Conservation (phyloP, 1,284 basidiomycete species). For the Sutorius eximius region DNA sequence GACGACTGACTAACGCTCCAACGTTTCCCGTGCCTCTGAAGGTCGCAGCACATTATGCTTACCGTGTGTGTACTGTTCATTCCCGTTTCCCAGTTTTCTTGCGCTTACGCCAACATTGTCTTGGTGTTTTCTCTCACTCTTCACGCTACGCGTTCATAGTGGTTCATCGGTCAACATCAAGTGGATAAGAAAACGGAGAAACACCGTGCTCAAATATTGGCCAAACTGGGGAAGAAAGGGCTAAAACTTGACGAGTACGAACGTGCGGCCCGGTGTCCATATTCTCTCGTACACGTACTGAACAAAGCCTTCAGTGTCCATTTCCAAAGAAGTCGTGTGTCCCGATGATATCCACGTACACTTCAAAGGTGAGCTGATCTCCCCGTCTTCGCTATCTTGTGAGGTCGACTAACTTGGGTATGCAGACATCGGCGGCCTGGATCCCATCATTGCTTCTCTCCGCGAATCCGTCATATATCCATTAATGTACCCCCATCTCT, state of each 20-base stretch:
- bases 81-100: neutral
- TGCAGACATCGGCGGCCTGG: constrained; percentile 92
- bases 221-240: constrained; percentile 69
- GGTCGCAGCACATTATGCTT: constrained; percentile 53
- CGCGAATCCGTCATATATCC: constrained; percentile 97
- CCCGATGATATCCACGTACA: constrained; percentile 78
- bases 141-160: constrained; percentile 31
- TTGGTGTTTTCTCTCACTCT: neutral
- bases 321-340: constrained; percentile 83
- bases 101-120: neutral
- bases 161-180: constrained; percentile 47
- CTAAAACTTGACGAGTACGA: constrained; percentile 81
- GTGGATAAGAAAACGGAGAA: constrained; percentile 65
- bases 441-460: constrained; percentile 87
- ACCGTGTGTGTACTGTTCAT: constrained; percentile 38
- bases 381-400: neutral
- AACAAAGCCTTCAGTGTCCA: constrained; percentile 51
- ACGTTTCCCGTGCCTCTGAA: constrained; percentile 20
- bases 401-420: constrained; percentile 1
- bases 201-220: constrained; percentile 71
- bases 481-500: constrained; percentile 88
- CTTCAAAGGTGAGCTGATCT: constrained; percentile 61
- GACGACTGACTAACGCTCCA: neutral
- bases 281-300: neutral
- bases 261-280: constrained; percentile 45